Base-by-base conservation (phyloP, 2,329 filamentous ascomycete genomes). In the Colletotrichum spaethianum region DNA sequence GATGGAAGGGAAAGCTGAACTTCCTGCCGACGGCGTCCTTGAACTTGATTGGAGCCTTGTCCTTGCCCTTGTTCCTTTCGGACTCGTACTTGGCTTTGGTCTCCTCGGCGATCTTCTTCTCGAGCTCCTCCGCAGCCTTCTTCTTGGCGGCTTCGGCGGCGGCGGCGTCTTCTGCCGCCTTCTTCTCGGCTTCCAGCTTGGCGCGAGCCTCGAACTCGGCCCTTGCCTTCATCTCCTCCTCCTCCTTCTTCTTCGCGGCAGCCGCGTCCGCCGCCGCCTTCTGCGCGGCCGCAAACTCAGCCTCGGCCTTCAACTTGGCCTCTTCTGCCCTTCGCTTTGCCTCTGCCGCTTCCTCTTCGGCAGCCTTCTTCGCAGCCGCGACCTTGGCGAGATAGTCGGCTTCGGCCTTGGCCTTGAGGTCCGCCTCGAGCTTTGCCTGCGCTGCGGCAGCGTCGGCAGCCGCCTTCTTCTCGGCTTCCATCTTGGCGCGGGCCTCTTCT, bases 21-120 rank as follows among this genome's bases (percentile, higher is more conserved):
- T 97, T 98, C 75, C 95, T 89, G 40, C 94, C 94, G 20, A 98
- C 91, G 0, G 95, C 95, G 80, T 98, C 95, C 82, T 97, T 97
- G 84, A 97, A 97, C 76, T 92, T 92, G 80, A 98, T 94, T 2
- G 93, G 94, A 53, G 91, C 86, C 80, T 94, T 93, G 73, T 86
- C 85, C 48, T 85, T 81, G 11, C 83, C 81, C 76, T 86, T 86
- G 77, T 86, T 86, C 23, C 83, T 82, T 63, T 86, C 86, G 46
- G 86, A 84, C 46, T 87, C 76, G 26, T 86, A 75, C 74, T 83
- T 85, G 59, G 86, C 85, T 74, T 85, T 87, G n/a, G 87, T 84
- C 7, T 87, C 86, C 62, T 90, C 88, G 64, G 90, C 86, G 0
- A 87, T 87, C 75, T 89, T 86, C 76, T 88, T 88, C 76, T 87